Evolutionary conservation across 2,329 filamentous ascomycete genomes (phyloP).

Genomic region (Calonectria naviculata): DNA sequence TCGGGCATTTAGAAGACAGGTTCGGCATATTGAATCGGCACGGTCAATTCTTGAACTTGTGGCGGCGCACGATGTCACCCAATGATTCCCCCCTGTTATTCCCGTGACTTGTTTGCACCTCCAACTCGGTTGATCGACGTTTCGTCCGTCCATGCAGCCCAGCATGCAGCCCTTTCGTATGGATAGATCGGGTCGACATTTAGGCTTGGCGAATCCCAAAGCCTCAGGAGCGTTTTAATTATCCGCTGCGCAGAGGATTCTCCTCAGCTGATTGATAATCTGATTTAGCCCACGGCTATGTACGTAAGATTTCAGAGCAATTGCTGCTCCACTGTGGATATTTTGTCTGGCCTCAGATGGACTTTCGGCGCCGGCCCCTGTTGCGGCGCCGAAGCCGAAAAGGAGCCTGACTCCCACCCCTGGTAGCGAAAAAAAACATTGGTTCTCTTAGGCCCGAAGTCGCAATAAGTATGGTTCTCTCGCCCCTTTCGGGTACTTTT

Average conservation of each 20-base stretch:
- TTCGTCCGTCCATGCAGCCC: background rate
- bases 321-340: conserved; percentile 11
- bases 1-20: background rate
- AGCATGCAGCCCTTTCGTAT: background rate
- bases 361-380: background rate
- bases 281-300: background rate
- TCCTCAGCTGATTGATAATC: background rate
- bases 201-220: too few relatives aligned
- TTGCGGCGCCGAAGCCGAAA: conserved; percentile 2
- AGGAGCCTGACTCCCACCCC: background rate
- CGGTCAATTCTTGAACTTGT: background rate
- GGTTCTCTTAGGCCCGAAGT: background rate
- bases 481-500: background rate
- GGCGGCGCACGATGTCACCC: background rate
- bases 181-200: background rate
- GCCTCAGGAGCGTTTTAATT: background rate
- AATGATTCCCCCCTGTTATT: background rate
- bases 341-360: background rate
- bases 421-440: background rate
- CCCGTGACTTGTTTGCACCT: background rate
- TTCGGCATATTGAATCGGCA: background rate
- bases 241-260: background rate
- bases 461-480: background rate
- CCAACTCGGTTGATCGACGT: too few relatives aligned
- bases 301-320: background rate